Evolutionary conservation across 208 protist species (phyloP).

Genomic region (Naegleria lovaniensis): DNA sequence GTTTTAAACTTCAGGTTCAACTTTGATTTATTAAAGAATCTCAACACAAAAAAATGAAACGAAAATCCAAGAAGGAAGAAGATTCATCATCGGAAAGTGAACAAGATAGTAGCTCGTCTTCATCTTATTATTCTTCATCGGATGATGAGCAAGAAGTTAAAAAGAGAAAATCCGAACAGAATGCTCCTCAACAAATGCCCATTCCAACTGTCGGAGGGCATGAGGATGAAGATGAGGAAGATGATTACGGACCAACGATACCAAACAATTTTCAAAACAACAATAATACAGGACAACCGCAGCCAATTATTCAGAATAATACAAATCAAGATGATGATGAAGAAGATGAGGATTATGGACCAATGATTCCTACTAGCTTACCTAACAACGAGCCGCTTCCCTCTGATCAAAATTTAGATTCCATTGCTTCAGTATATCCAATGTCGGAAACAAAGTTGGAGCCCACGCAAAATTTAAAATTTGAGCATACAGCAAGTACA

Average conservation of each 20-base stretch:
- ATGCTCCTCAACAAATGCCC: background rate
- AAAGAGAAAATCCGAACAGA: background rate
- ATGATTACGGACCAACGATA: background rate
- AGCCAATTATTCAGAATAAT: background rate
- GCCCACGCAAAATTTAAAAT: too few species aligned
- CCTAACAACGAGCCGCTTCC: too few species aligned
- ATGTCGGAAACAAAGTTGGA: too few species aligned
- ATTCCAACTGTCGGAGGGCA: background rate
- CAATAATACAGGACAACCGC: background rate
- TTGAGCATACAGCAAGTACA: too few species aligned
- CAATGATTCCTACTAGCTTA: background rate
- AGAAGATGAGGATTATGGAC: background rate
- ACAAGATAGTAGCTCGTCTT: background rate
- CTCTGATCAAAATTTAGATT: too few species aligned
- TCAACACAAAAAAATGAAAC: background rate
- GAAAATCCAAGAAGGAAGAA: background rate
- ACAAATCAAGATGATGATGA: background rate
- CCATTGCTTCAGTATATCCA: too few species aligned
- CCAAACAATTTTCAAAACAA: background rate
- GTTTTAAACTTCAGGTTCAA: background rate
- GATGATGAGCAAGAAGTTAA: background rate
- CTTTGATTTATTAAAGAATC: too few species aligned
- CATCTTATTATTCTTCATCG: background rate
- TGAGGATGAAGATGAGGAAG: background rate
- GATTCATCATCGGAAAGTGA: too few species aligned